A percentile compares a stretch with the other conserved stretches of the same genome.
These are phyloP conservation scores for Diutina catenulata DNA, from an alignment of 1,139 yeast species.

Conservation along the genomic window DNA sequence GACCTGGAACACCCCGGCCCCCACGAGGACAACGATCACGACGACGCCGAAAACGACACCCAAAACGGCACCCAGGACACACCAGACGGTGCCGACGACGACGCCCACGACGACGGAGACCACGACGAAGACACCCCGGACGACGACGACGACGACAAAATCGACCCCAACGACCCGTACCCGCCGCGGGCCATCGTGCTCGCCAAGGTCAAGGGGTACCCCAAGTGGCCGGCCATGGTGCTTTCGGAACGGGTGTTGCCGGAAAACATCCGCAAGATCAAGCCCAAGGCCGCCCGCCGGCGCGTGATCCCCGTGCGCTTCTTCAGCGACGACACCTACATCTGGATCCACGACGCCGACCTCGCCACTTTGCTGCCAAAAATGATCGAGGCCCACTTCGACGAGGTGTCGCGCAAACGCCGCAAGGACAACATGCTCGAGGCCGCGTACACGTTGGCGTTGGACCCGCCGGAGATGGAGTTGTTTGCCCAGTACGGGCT, in stretches of 20 bases:
- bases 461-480: constrained; percentile 32
- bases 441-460: constrained; percentile 28
- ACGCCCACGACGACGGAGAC: background rate
- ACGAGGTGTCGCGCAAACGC: constrained; percentile 11
- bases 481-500: constrained; percentile 33
- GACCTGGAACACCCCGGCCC: background rate
- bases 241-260: constrained; percentile 51
- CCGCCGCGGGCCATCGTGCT: constrained; percentile 30
- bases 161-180: background rate
- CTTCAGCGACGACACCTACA: constrained; percentile 55
- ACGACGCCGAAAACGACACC: background rate
- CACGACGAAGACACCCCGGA: background rate
- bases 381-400: constrained; percentile 20
- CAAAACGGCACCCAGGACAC: too few species aligned
- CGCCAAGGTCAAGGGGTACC: constrained; percentile 68
- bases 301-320: constrained; percentile 37
- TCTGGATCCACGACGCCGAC: constrained; percentile 43
- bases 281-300: constrained; percentile 29
- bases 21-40: background rate
- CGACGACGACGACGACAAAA: background rate
- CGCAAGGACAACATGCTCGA: constrained; percentile 26
- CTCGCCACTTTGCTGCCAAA: constrained; percentile 19
- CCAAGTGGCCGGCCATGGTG: constrained; percentile 77
- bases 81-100: too few species aligned
- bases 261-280: constrained; percentile 31